phyloP scores from a whole-genome alignment of 768 basidiomycete genomes.

The Leccinum olivaceopallidum region DNA sequence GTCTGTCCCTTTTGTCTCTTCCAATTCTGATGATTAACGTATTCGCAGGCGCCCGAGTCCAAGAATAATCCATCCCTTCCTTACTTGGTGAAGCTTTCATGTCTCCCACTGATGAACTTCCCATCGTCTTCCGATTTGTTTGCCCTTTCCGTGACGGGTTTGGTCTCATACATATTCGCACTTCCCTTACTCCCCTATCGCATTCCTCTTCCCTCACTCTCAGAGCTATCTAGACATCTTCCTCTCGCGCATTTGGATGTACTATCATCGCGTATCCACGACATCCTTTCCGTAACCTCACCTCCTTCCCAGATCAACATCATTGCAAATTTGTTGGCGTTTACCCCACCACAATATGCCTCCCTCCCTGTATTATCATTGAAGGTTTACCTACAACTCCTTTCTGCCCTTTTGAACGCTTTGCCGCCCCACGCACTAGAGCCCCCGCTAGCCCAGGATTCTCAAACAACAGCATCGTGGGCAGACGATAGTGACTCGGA shows the following conservation, averaged over 20 bases:
- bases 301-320: constrained; percentile 52
- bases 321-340: constrained; percentile 68
- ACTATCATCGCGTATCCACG: constrained; percentile 30
- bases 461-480: constrained; percentile 15
- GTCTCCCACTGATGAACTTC: constrained; percentile 22
- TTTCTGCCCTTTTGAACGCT: constrained; percentile 48
- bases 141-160: constrained; percentile 35
- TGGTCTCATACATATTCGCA: constrained; percentile 61
- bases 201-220: constrained; percentile 60
- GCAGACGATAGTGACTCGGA: constrained; percentile 43
- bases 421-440: constrained; percentile 58
- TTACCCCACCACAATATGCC: constrained; percentile 62
- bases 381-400: constrained; percentile 53
- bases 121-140: constrained; percentile 35
- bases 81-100: constrained; percentile 29
- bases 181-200: constrained; percentile 80
- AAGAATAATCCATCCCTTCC: constrained; percentile 43
- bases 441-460: constrained; percentile 33
- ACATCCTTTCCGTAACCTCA: constrained; percentile 35
- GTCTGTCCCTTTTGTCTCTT: constrained; percentile 40
- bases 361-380: constrained; percentile 47
- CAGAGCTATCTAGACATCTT: constrained; percentile 61
- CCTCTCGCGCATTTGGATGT: constrained; percentile 49
- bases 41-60: constrained; percentile 51
- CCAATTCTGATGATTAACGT: neutral